Evolutionary conservation across 163 green algal genomes (phyloP).

Genomic region (Dunaliella salina): DNA sequence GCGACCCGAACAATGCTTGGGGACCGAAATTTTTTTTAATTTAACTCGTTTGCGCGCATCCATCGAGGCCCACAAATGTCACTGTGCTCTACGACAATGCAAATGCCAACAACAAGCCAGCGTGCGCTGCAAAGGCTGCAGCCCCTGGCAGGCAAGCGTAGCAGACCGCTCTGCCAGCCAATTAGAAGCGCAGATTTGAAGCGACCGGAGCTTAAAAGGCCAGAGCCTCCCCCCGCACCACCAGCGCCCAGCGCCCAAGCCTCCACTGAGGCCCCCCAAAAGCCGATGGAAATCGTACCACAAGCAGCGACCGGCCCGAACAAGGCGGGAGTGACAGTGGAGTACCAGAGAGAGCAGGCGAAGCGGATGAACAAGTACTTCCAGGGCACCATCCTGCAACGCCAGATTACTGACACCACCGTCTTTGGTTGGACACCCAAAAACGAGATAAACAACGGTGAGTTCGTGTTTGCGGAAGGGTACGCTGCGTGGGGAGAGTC

Average conservation of each 20-base stretch:
- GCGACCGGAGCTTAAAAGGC: conserved; percentile 4
- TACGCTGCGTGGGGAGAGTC: background rate
- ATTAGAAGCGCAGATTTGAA: background rate
- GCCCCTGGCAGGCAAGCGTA: background rate
- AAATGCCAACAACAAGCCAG: no score
- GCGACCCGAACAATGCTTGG: no score
- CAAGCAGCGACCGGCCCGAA: background rate
- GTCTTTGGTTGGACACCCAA: conserved; percentile 89
- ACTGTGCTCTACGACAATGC: no score
- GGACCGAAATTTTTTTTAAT: no score
- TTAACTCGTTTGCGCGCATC: no score
- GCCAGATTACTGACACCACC: conserved; percentile 31
- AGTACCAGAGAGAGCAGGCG: conserved; percentile 81
- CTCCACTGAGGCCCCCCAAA: background rate
- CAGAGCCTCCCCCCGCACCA: background rate
- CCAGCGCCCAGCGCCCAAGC: background rate
- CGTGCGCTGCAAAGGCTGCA: background rate
- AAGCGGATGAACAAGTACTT: conserved; percentile 77
- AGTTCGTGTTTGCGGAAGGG: conserved; percentile 32
- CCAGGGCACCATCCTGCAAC: conserved; percentile 6
- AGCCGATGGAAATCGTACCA: background rate
- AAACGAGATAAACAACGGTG: conserved; percentile 93
- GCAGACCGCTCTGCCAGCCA: background rate
- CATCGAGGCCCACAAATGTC: no score
- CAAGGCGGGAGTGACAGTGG: conserved; percentile 50